Conservation (phyloP, 2,329 filamentous ascomycete species). For the Ambrosiella cleistominuta region DNA sequence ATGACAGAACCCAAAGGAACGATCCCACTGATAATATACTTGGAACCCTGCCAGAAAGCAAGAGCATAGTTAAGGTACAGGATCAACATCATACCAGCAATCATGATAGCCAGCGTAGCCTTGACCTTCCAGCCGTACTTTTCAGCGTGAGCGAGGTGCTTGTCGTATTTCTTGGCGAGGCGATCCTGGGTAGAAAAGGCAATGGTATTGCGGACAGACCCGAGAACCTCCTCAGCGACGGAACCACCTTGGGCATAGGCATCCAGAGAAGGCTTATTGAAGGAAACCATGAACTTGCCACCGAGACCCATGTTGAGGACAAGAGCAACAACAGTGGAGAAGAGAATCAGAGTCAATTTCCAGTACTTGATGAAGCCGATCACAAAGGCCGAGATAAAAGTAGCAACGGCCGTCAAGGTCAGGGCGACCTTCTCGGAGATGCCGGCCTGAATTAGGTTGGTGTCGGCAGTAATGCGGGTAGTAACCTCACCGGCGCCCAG, state of each 20-base stretch:
- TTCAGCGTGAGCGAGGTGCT: constrained; percentile 55
- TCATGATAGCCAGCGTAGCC: constrained; percentile 54
- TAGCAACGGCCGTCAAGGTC: constrained; percentile 57
- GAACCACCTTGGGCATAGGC: constrained; percentile 74
- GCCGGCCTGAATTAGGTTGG: constrained; percentile 81
- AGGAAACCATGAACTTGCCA: constrained; percentile 61
- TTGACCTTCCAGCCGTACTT: constrained; percentile 63
- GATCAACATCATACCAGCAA: constrained; percentile 67
- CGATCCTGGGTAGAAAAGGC: constrained; percentile 90
- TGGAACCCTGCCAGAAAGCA: constrained; percentile 74
- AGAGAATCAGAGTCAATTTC: constrained; percentile 79
- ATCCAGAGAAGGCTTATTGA: constrained; percentile 58
- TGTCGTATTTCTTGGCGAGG: constrained; percentile 71
- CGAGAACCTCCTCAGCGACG: constrained; percentile 84
- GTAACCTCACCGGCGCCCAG: constrained; percentile 86
- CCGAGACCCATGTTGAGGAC: constrained; percentile 58
- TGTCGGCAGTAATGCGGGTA: constrained; percentile 84
- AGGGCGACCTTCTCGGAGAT: constrained; percentile 79
- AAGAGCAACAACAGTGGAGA: constrained; percentile 65
- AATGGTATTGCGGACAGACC: constrained; percentile 77
- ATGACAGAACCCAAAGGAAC: constrained; percentile 54
- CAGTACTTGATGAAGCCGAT: constrained; percentile 85
- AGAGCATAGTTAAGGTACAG: constrained; percentile 77
- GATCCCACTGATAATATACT: constrained; percentile 50
- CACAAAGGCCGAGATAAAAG: constrained; percentile 75